A percentile compares a stretch with the other conserved stretches of the same genome.
phyloP scores from a whole-genome alignment of 129 eudicot species.

The Artemisia argyi region DNA sequence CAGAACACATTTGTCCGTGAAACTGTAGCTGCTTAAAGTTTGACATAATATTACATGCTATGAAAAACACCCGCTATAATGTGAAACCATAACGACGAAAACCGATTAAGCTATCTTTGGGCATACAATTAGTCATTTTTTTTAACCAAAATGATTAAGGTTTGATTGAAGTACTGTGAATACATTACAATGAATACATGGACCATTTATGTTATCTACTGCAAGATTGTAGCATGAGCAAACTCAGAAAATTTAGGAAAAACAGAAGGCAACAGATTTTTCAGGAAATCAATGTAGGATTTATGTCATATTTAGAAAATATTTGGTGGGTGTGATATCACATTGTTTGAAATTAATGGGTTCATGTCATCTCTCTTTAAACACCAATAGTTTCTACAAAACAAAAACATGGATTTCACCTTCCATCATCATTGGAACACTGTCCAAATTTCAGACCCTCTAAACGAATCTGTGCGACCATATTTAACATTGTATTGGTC shows the following conservation, averaged over 20 bases:
- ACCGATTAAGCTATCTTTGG: not conserved
- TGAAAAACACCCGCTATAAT: too few species aligned
- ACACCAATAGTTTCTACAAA: slow-evolving; percentile 29
- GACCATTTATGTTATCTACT: not conserved
- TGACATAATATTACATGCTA: too few species aligned
- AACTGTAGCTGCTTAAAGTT: too few species aligned
- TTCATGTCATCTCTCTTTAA: slow-evolving; percentile 16
- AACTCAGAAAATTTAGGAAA: too few species aligned
- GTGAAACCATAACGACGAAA: too few species aligned
- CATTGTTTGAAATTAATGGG: slow-evolving; percentile 19
- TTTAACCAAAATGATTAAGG: not conserved
- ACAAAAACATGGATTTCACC: slow-evolving; percentile 28
- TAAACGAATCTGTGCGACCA: not conserved
- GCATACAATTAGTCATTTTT: not conserved
- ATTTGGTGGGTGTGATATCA: too few species aligned
- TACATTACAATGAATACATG: not conserved
- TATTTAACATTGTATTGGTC: not conserved
- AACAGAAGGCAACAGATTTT: slow-evolving; percentile 6
- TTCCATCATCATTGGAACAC: slow-evolving; percentile 22
- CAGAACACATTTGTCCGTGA: too few species aligned
- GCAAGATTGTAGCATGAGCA: not conserved
- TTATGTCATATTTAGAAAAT: slow-evolving; percentile 13
- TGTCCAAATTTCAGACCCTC: not conserved
- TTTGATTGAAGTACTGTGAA: not conserved
- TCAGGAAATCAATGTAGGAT: slow-evolving; percentile 19